phyloP scores from a whole-genome alignment of 2,329 filamentous ascomycete genomes.

The Seiridium cupressi region DNA sequence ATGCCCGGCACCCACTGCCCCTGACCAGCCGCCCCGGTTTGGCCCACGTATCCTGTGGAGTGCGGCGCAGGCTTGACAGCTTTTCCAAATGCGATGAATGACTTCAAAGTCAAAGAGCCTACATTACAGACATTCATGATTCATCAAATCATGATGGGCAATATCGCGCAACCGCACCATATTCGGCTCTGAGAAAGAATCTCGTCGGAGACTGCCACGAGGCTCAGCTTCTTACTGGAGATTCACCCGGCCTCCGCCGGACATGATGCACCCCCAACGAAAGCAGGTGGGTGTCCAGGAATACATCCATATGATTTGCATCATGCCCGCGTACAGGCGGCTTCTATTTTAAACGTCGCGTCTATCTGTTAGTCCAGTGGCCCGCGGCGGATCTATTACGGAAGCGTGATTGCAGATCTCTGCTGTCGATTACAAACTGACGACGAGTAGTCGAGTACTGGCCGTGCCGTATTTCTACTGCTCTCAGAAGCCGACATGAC shows the following conservation, averaged over 20 bases:
- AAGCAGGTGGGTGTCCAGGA: conserved; percentile 6
- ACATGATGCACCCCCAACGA: not conserved
- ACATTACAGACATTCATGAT: too few species aligned
- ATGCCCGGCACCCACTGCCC: conserved; percentile 10
- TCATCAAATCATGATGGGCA: too few species aligned
- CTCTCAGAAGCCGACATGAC: not conserved
- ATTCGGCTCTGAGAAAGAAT: not conserved
- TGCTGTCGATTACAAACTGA: not conserved
- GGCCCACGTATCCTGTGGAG: conserved; percentile 9
- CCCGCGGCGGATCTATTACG: not conserved
- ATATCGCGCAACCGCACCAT: not conserved
- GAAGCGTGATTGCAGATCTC: not conserved
- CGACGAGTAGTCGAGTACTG: too few species aligned
- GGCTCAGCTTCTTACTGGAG: not conserved
- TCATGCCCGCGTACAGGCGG: conserved; percentile 20
- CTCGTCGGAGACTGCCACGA: conserved; percentile 2
- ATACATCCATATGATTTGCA: conserved; percentile 24
- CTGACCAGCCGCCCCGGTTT: conserved; percentile 13
- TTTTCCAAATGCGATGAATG: not conserved
- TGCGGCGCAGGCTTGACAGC: conserved; percentile 13
- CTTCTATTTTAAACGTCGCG: conserved; percentile 20
- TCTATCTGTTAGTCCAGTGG: conserved; percentile 10
- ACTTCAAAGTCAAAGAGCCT: not conserved
- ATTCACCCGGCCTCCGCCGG: conserved; percentile 1
- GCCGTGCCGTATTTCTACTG: not conserved